Conservation (phyloP, 164 flowering plant species). For the Dillenia suffruticosa region DNA sequence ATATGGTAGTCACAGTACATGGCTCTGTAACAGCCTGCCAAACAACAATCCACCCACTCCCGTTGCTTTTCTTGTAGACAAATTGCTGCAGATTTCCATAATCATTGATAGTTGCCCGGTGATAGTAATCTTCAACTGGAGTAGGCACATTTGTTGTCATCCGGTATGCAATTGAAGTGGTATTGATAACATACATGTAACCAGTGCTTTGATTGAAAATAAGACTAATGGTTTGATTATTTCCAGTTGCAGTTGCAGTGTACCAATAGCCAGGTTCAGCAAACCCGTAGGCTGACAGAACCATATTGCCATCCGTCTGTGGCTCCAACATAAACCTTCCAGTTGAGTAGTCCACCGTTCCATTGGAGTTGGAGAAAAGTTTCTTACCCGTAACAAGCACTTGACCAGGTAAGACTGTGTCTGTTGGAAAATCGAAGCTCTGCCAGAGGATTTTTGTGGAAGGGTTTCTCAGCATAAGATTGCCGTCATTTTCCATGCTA, state of each 20-base stretch:
- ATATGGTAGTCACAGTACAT: slow-evolving; percentile 9
- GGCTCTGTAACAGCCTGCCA: slow-evolving; percentile 13
- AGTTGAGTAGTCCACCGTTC: slow-evolving; percentile 17
- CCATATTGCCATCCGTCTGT: not conserved
- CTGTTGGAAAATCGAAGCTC: slow-evolving; percentile 17
- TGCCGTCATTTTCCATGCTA: slow-evolving; percentile 12
- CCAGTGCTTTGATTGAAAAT: too few relatives aligned
- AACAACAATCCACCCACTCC: slow-evolving; percentile 9
- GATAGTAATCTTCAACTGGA: slow-evolving; percentile 1
- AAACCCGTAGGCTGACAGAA: not conserved
- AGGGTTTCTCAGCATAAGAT: slow-evolving; percentile 9
- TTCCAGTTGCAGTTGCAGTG: not conserved
- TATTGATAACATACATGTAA: too few relatives aligned
- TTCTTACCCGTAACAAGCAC: slow-evolving; percentile 8
- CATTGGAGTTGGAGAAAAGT: slow-evolving; percentile 14
- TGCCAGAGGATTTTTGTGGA: slow-evolving; percentile 8
- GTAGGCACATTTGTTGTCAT: too few relatives aligned
- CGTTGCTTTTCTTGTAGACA: slow-evolving; percentile 6
- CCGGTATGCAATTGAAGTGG: too few relatives aligned
- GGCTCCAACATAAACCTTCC: slow-evolving; percentile 8
- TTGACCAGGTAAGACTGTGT: slow-evolving; percentile 18
- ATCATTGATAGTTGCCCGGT: slow-evolving; percentile 12
- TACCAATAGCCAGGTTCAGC: not conserved
- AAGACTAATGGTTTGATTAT: too few relatives aligned
- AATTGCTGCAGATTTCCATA: slow-evolving; percentile 18